phyloP scores from a whole-genome alignment of 192 early-diverging fungal species.

The Kickxella alabastrina region DNA sequence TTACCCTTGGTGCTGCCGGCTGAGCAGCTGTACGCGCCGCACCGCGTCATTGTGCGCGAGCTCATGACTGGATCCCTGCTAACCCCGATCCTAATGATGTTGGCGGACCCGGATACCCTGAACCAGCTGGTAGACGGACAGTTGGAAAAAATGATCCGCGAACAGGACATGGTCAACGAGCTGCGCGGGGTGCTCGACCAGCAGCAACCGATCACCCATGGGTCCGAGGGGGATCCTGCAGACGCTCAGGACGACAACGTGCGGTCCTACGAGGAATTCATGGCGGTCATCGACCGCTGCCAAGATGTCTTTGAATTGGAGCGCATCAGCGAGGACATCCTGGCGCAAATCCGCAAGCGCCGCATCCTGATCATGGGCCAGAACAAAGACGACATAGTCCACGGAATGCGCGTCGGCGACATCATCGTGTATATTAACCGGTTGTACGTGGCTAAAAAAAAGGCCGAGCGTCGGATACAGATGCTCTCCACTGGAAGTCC shows the following conservation, averaged over 20 bases:
- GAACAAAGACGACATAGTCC: slow-evolving; percentile 70
- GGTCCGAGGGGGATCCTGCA: slow-evolving; percentile 1
- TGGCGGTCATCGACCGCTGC: slow-evolving; percentile 67
- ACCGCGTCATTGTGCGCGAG: slow-evolving; percentile 69
- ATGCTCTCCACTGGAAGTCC: slow-evolving; percentile 24
- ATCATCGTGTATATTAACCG: slow-evolving; percentile 71
- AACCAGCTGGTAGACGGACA: slow-evolving; percentile 75
- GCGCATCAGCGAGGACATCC: slow-evolving; percentile 63
- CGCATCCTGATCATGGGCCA: slow-evolving; percentile 55
- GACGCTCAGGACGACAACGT: slow-evolving; percentile 2
- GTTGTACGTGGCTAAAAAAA: slow-evolving; percentile 65
- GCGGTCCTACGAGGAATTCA: slow-evolving; percentile 69
- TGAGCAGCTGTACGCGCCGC: slow-evolving; percentile 57
- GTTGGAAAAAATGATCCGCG: slow-evolving; percentile 43
- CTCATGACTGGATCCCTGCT: slow-evolving; percentile 67
- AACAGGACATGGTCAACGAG: slow-evolving; percentile 67
- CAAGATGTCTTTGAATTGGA: slow-evolving; percentile 59
- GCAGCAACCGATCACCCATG: too few species aligned
- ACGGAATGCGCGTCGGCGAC: slow-evolving; percentile 72
- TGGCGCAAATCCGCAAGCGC: slow-evolving; percentile 72
- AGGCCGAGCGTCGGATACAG: slow-evolving; percentile 67
- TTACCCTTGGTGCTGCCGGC: slow-evolving; percentile 63
- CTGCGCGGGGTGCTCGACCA: slow-evolving; percentile 63
- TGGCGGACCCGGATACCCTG: slow-evolving; percentile 84
- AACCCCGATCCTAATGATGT: slow-evolving; percentile 59